A percentile compares a stretch with the other conserved stretches of the same genome.
Conservation (phyloP, 2,329 filamentous ascomycete genomes). For the Claviceps digitariae region DNA sequence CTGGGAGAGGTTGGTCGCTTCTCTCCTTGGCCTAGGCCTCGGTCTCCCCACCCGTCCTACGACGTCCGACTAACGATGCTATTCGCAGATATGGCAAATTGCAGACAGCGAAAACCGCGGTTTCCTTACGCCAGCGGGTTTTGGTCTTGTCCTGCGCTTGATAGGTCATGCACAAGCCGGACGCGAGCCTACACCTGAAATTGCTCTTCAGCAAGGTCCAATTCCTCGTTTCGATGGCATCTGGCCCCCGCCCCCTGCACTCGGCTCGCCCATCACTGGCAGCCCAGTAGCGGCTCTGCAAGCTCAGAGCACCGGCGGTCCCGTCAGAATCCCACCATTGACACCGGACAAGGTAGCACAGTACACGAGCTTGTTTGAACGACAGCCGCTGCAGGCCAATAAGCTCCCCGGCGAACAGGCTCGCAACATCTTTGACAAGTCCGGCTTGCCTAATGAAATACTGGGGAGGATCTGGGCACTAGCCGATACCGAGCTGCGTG, state of each 20-base stretch:
- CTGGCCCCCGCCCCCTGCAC: conserved; percentile 11
- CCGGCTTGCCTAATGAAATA: conserved; percentile 75
- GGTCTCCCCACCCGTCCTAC: neutral
- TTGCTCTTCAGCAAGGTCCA: conserved; percentile 78
- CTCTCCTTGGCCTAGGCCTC: neutral
- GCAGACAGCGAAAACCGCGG: conserved; percentile 94
- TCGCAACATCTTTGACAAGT: conserved; percentile 90
- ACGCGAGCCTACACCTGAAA: conserved; percentile 63
- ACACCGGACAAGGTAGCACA: conserved; percentile 80
- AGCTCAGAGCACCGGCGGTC: conserved; percentile 48
- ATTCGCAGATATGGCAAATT: conserved; percentile 86
- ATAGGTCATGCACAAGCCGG: conserved; percentile 93
- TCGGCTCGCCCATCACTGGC: conserved; percentile 23
- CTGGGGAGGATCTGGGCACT: conserved; percentile 94
- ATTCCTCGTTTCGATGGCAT: conserved; percentile 85
- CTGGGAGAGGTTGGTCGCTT: conserved; percentile 63
- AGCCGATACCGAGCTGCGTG: conserved; percentile 85
- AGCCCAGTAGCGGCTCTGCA: conserved; percentile 35
- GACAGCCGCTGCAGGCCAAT: conserved; percentile 60
- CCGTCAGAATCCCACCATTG: conserved; percentile 78
- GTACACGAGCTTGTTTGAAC: conserved; percentile 82
- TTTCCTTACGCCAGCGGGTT: conserved; percentile 81
- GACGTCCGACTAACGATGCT: conserved; percentile 4
- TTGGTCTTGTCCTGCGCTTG: conserved; percentile 81
- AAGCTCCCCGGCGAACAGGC: conserved; percentile 74